Percentiles rank a stretch among this genome's conserved stretches.
phyloP scores from a whole-genome alignment of 164 flowering plant genomes.

The Platanus orientalis region DNA sequence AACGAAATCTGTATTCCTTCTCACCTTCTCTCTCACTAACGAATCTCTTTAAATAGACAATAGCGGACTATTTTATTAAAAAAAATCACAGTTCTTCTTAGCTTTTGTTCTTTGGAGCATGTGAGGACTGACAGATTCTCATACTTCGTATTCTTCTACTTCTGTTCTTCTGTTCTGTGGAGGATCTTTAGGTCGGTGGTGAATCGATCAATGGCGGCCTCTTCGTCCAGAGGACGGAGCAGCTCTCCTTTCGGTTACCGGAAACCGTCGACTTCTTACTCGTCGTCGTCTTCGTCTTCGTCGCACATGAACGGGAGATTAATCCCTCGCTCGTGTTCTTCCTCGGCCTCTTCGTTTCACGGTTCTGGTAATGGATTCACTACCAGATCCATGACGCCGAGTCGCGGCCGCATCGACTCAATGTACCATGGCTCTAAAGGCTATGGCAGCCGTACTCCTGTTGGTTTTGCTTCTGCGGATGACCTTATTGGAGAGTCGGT shows the following conservation, averaged over 20 bases:
- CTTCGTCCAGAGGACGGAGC: constrained; percentile 75
- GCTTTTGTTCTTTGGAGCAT: constrained; percentile 41
- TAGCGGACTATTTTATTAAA: too few relatives aligned
- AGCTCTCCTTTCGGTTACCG: constrained; percentile 80
- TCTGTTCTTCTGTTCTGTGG: constrained; percentile 4
- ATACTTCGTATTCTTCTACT: constrained; percentile 15
- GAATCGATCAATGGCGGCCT: constrained; percentile 45
- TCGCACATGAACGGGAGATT: constrained; percentile 46
- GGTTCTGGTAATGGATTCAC: constrained; percentile 36
- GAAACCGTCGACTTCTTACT: constrained; percentile 60
- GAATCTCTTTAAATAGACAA: too few relatives aligned
- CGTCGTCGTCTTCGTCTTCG: constrained; percentile 68
- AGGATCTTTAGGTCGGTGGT: constrained; percentile 9
- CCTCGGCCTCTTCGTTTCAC: constrained; percentile 53
- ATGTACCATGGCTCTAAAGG: constrained; percentile 23
- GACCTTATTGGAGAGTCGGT: constrained; percentile 48
- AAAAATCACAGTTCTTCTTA: constrained; percentile 16
- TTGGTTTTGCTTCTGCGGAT: constrained; percentile 40
- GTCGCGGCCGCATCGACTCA: constrained; percentile 40
- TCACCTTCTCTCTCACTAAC: neutral
- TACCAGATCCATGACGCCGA: constrained; percentile 63
- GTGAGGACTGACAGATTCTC: constrained; percentile 57
- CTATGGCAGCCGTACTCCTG: constrained; percentile 34
- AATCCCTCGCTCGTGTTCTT: constrained; percentile 65
- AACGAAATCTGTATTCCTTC: neutral